A percentile compares a stretch with the other conserved stretches of the same genome.
Conservation (phyloP, 495 filamentous ascomycete genomes). For the Neurospora sp. region DNA sequence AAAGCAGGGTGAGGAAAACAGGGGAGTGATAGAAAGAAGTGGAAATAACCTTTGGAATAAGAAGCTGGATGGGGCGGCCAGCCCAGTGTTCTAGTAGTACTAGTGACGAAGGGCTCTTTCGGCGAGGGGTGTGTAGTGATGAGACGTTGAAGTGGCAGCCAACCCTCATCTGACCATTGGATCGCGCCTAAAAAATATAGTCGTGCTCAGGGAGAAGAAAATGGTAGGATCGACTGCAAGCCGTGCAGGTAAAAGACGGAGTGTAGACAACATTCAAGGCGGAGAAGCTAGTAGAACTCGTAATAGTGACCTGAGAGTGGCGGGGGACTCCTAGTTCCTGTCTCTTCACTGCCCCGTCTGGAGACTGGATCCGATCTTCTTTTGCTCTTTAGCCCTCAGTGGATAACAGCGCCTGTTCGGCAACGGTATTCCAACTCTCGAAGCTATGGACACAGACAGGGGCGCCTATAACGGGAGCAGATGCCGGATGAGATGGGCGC, state of each 20-base stretch:
- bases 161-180: slow-evolving; percentile 39
- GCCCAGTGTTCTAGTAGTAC: slow-evolving; percentile 28
- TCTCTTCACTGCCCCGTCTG: slow-evolving; percentile 15
- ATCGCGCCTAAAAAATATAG: slow-evolving; percentile 22
- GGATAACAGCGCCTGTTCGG: slow-evolving; percentile 8
- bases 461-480: slow-evolving; percentile 1
- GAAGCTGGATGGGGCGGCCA: slow-evolving; percentile 44
- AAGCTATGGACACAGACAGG: not conserved
- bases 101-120: slow-evolving; percentile 28
- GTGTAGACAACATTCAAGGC: slow-evolving; percentile 16
- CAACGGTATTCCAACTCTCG: not conserved
- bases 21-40: slow-evolving; percentile 22
- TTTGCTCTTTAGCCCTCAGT: slow-evolving; percentile 1
- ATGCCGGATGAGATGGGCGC: slow-evolving; percentile 1
- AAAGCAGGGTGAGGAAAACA: slow-evolving; percentile 6
- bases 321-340: slow-evolving; percentile 22
- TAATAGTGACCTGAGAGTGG: slow-evolving; percentile 11
- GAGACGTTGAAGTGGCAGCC: slow-evolving; percentile 39
- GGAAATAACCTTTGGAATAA: slow-evolving; percentile 41
- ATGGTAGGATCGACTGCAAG: slow-evolving; percentile 15
- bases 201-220: slow-evolving; percentile 18
- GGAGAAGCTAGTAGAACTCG: slow-evolving; percentile 17
- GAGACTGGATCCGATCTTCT: slow-evolving; percentile 8
- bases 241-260: slow-evolving; percentile 9
- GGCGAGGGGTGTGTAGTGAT: slow-evolving; percentile 33